These are phyloP conservation scores for Phytophthora idaei DNA, from an alignment of 352 stramenopile species.

Conservation along the genomic window DNA sequence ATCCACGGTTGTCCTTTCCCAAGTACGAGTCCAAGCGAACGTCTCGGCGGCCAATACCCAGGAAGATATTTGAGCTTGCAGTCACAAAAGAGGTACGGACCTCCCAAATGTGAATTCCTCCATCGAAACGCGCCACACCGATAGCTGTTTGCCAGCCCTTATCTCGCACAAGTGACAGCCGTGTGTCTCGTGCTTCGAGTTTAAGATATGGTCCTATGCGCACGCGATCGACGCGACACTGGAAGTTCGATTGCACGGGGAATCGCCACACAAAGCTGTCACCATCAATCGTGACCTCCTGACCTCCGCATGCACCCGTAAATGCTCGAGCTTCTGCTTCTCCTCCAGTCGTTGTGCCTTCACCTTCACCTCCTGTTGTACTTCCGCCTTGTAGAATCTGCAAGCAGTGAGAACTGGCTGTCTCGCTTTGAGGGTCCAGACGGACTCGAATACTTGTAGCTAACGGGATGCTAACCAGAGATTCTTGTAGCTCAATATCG, in stretches of 20 bases:
- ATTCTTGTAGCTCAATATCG: conserved; percentile 82
- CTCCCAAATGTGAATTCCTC: conserved; percentile 89
- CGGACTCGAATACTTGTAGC: conserved; percentile 86
- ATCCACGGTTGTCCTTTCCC: conserved; percentile 92
- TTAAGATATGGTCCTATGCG: conserved; percentile 90
- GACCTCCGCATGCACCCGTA: conserved; percentile 76
- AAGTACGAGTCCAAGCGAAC: conserved; percentile 90
- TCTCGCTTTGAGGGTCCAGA: conserved; percentile 77
- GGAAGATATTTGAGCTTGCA: conserved; percentile 91
- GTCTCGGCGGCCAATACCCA: conserved; percentile 84
- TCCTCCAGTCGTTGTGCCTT: conserved; percentile 61
- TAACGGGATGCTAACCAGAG: conserved; percentile 79
- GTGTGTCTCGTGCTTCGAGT: conserved; percentile 86
- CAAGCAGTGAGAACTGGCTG: conserved; percentile 85
- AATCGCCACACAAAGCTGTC: conserved; percentile 90
- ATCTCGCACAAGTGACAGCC: conserved; percentile 81
- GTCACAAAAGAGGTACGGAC: conserved; percentile 88
- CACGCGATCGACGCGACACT: conserved; percentile 85
- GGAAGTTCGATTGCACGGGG: conserved; percentile 88
- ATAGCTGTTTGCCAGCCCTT: conserved; percentile 91
- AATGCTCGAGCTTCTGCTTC: conserved; percentile 88
- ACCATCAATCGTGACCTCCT: conserved; percentile 87
- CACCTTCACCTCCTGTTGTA: conserved; percentile 29
- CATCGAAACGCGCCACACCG: conserved; percentile 86
- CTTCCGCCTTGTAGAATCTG: conserved; percentile 83